Percentiles rank a stretch among this genome's conserved stretches.
These are phyloP conservation scores for Aspergillus bridgeri DNA, from an alignment of 495 filamentous ascomycete genomes.

Conservation along the genomic window DNA sequence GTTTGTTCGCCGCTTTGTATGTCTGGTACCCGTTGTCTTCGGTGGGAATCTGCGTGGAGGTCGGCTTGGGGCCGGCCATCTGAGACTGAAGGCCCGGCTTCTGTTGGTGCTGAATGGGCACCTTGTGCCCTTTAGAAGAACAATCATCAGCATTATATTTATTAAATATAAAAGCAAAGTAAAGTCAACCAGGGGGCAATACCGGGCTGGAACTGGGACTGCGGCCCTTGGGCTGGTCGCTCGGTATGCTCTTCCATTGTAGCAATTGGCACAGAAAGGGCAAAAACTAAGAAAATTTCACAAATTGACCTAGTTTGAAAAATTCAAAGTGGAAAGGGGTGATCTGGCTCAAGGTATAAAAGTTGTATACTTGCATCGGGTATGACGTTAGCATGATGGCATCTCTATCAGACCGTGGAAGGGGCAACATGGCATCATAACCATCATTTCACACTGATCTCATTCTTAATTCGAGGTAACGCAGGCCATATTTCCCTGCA, in stretches of 20 bases:
- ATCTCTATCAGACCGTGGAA: neutral
- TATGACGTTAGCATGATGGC: neutral
- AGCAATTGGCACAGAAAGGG: neutral
- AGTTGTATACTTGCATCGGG: neutral
- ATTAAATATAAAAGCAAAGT: neutral
- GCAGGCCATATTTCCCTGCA: neutral
- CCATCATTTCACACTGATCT: neutral
- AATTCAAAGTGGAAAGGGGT: neutral
- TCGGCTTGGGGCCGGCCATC: conserved; percentile 59
- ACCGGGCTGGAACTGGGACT: conserved; percentile 19
- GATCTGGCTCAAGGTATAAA: neutral
- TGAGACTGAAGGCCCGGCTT: conserved; percentile 67
- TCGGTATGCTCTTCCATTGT: conserved; percentile 13
- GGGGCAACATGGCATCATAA: neutral
- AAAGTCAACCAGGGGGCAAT: neutral
- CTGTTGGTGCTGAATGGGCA: conserved; percentile 64
- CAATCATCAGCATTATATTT: neutral
- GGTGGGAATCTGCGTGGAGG: conserved; percentile 64
- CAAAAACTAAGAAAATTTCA: neutral
- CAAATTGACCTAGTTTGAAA: neutral
- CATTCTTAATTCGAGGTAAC: neutral
- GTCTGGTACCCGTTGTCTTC: conserved; percentile 66
- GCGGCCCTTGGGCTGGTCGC: neutral
- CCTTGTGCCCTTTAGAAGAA: conserved; percentile 53
- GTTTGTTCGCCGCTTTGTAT: conserved; percentile 77